Evolutionary conservation across 371 early-diverging fungal species (phyloP).

Genomic region (Conidiobolus incongruus): DNA sequence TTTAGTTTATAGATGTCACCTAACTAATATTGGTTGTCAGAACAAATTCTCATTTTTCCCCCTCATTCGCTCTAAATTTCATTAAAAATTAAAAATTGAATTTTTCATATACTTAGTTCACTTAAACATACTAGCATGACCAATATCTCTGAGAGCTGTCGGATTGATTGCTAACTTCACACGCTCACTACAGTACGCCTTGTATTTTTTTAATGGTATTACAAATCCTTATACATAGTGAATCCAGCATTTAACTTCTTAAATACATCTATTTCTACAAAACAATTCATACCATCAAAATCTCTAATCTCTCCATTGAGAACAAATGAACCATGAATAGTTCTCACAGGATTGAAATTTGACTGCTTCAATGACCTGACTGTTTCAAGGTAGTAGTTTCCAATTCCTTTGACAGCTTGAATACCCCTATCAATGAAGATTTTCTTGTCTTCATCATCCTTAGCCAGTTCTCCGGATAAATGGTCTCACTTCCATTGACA

Average conservation of each 20-base stretch:
- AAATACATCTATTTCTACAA: conserved; percentile 32
- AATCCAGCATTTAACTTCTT: conserved; percentile 38
- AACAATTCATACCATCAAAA: conserved; percentile 36
- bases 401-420: conserved; percentile 75
- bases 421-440: conserved; percentile 51
- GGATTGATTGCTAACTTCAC: conserved; percentile 18
- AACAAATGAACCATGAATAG: conserved; percentile 43
- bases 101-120: conserved; percentile 36
- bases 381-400: conserved; percentile 41
- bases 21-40: conserved; percentile 38
- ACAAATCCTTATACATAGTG: conserved; percentile 60
- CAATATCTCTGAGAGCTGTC: conserved; percentile 26
- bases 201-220: too few relatives aligned
- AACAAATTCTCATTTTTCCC: conserved; percentile 15
- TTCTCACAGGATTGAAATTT: conserved; percentile 23
- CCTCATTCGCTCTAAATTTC: too few relatives aligned
- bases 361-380: conserved; percentile 23
- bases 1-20: conserved; percentile 40
- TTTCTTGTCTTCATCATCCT: conserved; percentile 20
- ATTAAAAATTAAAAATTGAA: conserved; percentile 19
- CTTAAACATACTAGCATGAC: conserved; percentile 53
- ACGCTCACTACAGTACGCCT: conserved; percentile 57
- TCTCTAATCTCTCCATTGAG: conserved; percentile 65
- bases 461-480: conserved; percentile 33
- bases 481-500: conserved; percentile 47